Base-by-base conservation (phyloP, 257 asterid species). In the Solanum sitiens region DNA sequence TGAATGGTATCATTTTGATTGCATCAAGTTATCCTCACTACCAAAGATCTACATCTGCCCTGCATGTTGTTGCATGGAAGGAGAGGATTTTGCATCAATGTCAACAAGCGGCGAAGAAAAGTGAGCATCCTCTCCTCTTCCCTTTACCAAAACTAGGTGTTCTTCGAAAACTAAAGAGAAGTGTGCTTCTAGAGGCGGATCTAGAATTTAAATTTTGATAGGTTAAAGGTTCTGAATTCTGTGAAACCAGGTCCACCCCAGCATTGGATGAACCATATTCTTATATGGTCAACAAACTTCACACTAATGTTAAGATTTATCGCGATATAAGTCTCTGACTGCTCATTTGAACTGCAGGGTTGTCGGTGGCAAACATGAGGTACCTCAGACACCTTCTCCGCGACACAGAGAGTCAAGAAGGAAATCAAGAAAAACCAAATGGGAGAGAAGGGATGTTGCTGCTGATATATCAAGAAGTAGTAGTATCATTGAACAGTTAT, bases 1-100 rank as follows among this genome's bases (percentile, higher is more conserved):
- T 27, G 98, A 96, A 87, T 95, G 98, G 99, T 96, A 96, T 92
- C 99, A 96, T 91, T 95, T 96, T 88, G 98, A 95, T 89, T 96
- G 99, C 90, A 87, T 96, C 37, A 91, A 95, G 56, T 92, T 96
- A 86, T 90, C 96, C 82, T 91, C 94, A 42, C 91, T 93, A 6
- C 98, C 99, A 50, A 93, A 95, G 89, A 80, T 89, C 39, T 96
- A 96, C 87, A 91, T 94, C 70, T 96, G 99, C 89, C 99, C 97
- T 32, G 99, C 99, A n/a, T 96, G 99, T 86, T 96, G 99, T 86
- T 86, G 87, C 90, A 92, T 90, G 70, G 87, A 88, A 68, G 85
- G 92, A 7, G 87, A 65, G 37, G 96, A 90, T 76, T 89, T 91
- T 84, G 85, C 91, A 14, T 86, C 93, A 20, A 74, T 35, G 44